These are phyloP conservation scores for Psidium guajava DNA, from an alignment of 345 rosid genomes.

Conservation along the genomic window DNA sequence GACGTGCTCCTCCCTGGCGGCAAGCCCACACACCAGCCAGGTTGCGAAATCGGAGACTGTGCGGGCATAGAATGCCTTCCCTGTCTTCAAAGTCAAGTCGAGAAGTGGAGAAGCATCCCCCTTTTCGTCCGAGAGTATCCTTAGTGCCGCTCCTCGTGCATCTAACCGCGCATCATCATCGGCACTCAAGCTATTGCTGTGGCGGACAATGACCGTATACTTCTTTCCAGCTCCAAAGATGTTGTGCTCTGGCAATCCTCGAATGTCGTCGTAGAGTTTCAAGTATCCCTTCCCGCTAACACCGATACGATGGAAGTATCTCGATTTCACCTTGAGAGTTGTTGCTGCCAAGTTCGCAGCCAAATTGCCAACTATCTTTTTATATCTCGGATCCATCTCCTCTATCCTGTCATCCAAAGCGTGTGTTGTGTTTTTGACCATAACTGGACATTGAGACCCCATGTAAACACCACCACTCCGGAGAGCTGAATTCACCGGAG, in stretches of 20 bases:
- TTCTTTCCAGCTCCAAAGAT: constrained; percentile 37
- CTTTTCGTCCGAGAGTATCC: constrained; percentile 26
- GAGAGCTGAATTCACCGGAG: constrained; percentile 44
- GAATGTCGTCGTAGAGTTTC: constrained; percentile 30
- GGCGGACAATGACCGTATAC: constrained; percentile 37
- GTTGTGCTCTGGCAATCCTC: constrained; percentile 39
- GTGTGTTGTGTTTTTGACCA: constrained; percentile 54
- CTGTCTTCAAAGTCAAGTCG: constrained; percentile 58
- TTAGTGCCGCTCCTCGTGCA: constrained; percentile 51
- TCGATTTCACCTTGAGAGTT: constrained; percentile 50
- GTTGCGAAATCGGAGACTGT: constrained; percentile 52
- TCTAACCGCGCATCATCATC: constrained; percentile 70
- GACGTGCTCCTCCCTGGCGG: constrained; percentile 53
- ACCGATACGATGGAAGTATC: constrained; percentile 63
- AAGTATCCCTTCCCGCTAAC: constrained; percentile 41
- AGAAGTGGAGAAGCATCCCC: constrained; percentile 18
- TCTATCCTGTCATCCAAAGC: constrained; percentile 58
- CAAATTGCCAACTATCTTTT: constrained; percentile 53
- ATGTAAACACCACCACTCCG: constrained; percentile 45
- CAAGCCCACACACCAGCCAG: constrained; percentile 63
- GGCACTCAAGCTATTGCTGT: constrained; percentile 63
- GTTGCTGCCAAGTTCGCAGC: constrained; percentile 49
- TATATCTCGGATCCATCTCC: constrained; percentile 58
- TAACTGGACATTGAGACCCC: constrained; percentile 44
- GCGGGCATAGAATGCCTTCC: constrained; percentile 57